Conservation (phyloP, 805 yeast genomes). For the Isabelozyma pseudorhagii region DNA sequence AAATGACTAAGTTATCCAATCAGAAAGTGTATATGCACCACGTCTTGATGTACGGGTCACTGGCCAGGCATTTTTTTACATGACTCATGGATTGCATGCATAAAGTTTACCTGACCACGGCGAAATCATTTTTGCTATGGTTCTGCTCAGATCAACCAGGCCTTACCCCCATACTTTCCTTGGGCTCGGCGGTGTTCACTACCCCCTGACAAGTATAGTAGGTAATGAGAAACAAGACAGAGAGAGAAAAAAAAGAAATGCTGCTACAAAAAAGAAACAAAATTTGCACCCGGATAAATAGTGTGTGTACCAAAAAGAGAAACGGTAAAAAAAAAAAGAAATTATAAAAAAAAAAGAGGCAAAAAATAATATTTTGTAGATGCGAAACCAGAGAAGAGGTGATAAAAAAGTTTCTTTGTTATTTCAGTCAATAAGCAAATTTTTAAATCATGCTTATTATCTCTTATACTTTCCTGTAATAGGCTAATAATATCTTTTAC, state of each 20-base stretch:
- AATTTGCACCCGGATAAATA: slow-evolving; percentile 4
- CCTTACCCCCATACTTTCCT: too few species aligned
- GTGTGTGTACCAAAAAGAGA: slow-evolving; percentile 1
- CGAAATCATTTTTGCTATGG: too few species aligned
- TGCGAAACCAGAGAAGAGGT: not conserved
- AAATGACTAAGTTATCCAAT: too few species aligned
- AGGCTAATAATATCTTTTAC: not conserved
- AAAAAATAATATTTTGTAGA: slow-evolving; percentile 3
- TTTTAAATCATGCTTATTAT: not conserved
- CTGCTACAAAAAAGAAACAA: slow-evolving; percentile 4
- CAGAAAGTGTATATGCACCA: too few species aligned
- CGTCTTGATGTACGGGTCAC: too few species aligned
- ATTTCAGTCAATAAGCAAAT: slow-evolving; percentile 2
- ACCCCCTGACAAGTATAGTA: too few species aligned
- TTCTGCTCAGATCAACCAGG: too few species aligned
- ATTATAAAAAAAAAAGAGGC: slow-evolving; percentile 5
- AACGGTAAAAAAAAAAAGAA: slow-evolving; percentile 5
- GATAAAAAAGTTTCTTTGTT: not conserved
- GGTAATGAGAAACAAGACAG: too few species aligned
- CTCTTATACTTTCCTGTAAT: slow-evolving; percentile 1
- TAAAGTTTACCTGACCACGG: too few species aligned
- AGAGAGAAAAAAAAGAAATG: slow-evolving; percentile 3
- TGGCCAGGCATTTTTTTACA: too few species aligned
- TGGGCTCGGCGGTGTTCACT: too few species aligned
- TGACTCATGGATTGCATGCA: too few species aligned